A percentile compares a stretch with the other conserved stretches of the same genome.
phyloP scores from a whole-genome alignment of 140 eudicot species.

The Cichorium intybus region DNA sequence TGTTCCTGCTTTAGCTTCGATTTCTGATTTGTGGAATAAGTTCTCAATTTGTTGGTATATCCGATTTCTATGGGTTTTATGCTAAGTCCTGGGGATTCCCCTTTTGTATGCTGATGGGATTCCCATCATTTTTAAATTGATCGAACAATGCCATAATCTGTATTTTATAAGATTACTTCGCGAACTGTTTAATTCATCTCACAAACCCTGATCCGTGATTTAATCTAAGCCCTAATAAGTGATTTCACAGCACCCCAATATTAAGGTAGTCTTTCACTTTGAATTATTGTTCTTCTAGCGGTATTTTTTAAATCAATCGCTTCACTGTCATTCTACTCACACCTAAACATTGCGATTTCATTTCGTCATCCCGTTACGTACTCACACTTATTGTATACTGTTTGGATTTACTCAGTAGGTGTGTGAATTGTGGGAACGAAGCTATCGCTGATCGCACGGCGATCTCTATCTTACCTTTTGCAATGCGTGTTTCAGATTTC shows the following conservation, averaged over 20 bases:
- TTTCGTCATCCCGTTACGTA: neutral
- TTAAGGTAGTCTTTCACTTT: slow-evolving; percentile 24
- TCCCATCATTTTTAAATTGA: no score
- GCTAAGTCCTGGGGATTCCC: no score
- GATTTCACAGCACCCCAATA: neutral
- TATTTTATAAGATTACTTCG: no score
- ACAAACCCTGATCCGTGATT: slow-evolving; percentile 16
- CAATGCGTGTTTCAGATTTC: slow-evolving; percentile 29
- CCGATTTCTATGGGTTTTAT: no score
- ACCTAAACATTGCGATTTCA: slow-evolving; percentile 18
- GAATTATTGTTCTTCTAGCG: neutral
- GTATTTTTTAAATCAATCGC: neutral
- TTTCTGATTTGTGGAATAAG: no score
- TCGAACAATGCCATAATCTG: no score
- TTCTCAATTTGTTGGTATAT: no score
- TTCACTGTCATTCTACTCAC: neutral
- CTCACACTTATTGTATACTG: slow-evolving; percentile 1
- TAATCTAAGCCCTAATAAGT: slow-evolving; percentile 10
- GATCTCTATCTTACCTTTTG: slow-evolving; percentile 4
- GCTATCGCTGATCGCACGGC: neutral
- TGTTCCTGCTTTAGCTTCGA: no score
- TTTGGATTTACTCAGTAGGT: slow-evolving; percentile 14
- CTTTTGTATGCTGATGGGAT: no score
- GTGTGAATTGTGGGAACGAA: neutral
- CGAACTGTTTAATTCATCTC: slow-evolving; percentile 14